A percentile compares a stretch with the other conserved stretches of the same genome.
These are phyloP conservation scores for Colletotrichum sp. DNA, from an alignment of 2,329 filamentous ascomycete genomes.

Conservation along the genomic window DNA sequence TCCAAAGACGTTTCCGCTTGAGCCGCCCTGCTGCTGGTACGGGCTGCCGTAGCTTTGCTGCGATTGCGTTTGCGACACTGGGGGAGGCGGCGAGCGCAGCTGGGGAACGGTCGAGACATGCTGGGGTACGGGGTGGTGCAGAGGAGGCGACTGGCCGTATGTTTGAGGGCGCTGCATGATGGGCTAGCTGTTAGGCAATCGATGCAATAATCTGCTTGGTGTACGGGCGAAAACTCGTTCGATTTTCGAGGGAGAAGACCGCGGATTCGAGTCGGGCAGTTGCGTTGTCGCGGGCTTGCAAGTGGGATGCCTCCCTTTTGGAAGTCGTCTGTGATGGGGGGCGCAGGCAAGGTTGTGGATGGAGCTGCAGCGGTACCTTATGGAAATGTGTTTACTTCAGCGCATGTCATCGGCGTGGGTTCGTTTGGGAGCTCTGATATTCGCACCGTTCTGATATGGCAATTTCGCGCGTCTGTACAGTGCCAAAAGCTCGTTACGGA, in stretches of 20 bases:
- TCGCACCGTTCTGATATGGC: neutral
- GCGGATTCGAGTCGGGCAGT: neutral
- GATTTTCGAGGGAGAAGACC: neutral
- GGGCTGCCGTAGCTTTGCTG: slow-evolving; percentile 72
- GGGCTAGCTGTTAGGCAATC: slow-evolving; percentile 20
- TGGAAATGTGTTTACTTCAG: slow-evolving; percentile 33
- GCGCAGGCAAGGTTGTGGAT: slow-evolving; percentile 3
- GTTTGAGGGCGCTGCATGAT: slow-evolving; percentile 84
- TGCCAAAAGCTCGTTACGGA: neutral
- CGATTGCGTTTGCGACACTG: slow-evolving; percentile 72
- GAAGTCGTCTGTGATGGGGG: slow-evolving; percentile 12
- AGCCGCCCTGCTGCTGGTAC: slow-evolving; percentile 70
- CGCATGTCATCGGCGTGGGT: slow-evolving; percentile 9
- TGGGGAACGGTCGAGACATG: slow-evolving; percentile 98
- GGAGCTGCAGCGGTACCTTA: slow-evolving; percentile 10
- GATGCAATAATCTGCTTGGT: neutral
- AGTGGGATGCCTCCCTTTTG: slow-evolving; percentile 14
- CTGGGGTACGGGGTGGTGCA: slow-evolving; percentile 96
- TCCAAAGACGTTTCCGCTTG: slow-evolving; percentile 62
- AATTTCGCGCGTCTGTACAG: neutral
- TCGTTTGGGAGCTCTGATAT: neutral
- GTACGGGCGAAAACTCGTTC: neutral
- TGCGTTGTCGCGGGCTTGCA: neutral
- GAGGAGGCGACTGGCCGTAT: slow-evolving; percentile 88
- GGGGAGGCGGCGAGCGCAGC: slow-evolving; percentile 90